Conservation (phyloP, 164 flowering plant genomes). For the Pachysandra terminalis region DNA sequence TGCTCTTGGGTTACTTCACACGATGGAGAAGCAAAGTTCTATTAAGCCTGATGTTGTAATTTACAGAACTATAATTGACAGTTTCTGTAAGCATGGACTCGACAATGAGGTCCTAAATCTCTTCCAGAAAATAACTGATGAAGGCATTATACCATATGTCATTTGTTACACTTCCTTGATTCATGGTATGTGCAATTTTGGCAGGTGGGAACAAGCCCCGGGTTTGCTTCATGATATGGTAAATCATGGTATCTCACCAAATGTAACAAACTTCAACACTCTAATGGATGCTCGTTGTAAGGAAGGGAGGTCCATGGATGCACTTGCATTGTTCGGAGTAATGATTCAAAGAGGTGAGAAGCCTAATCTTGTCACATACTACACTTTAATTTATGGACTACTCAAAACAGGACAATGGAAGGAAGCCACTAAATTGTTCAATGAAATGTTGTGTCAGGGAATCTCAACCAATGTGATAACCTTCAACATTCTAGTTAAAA, state of each 20-base stretch:
- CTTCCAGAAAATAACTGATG: constrained; percentile 1
- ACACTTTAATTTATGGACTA: neutral
- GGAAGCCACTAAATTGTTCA: neutral
- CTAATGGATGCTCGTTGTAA: constrained; percentile 3
- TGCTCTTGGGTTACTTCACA: constrained; percentile 5
- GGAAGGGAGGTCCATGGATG: neutral
- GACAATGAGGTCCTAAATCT: neutral
- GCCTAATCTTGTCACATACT: neutral
- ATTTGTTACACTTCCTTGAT: neutral
- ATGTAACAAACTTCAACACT: neutral
- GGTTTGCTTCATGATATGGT: neutral
- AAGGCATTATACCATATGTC: constrained; percentile 5
- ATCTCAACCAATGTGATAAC: neutral
- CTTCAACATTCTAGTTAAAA: neutral
- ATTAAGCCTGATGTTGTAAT: neutral
- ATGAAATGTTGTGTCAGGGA: neutral
- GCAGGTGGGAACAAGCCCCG: neutral
- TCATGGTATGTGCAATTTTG: constrained; percentile 1
- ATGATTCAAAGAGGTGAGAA: neutral
- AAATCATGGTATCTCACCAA: neutral
- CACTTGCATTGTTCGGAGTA: neutral
- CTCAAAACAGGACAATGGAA: neutral
- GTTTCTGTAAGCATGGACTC: constrained; percentile 6
- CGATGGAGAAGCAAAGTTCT: neutral
- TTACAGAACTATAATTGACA: constrained; percentile 7